Evolutionary conservation across 164 flowering plant genomes (phyloP).

Genomic region (Cinnamomum micranthum): DNA sequence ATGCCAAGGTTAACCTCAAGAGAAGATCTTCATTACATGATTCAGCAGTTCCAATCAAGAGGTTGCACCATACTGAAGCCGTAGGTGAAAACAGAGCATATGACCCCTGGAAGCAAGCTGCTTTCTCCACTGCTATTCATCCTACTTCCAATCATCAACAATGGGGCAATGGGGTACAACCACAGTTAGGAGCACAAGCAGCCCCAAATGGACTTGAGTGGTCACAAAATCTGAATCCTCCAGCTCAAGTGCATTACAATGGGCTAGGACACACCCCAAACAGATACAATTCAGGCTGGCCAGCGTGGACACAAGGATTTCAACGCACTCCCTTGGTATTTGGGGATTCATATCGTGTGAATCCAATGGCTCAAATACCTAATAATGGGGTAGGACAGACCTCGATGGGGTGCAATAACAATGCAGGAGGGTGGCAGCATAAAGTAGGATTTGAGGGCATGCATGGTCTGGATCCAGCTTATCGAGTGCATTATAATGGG

Average conservation of each 20-base stretch:
- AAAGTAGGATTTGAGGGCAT: not conserved
- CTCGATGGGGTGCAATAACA: not conserved
- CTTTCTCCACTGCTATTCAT: not conserved
- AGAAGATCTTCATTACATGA: conserved; percentile 18
- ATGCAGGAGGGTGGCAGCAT: not conserved
- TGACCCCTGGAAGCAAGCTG: not conserved
- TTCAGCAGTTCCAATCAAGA: conserved; percentile 12
- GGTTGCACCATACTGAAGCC: conserved; percentile 9
- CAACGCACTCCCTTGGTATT: not conserved
- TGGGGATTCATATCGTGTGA: not conserved
- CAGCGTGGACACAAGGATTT: not conserved
- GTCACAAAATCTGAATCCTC: conserved; percentile 1
- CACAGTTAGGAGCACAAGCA: not conserved
- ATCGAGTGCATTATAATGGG: not conserved
- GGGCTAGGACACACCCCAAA: not conserved
- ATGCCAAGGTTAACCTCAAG: conserved; percentile 7
- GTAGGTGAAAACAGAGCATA: not conserved
- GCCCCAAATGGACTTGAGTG: not conserved
- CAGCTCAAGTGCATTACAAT: not conserved
- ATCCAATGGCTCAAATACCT: not conserved
- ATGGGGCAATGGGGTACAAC: not conserved
- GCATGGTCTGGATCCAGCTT: not conserved
- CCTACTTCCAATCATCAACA: not conserved
- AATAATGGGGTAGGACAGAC: not conserved
- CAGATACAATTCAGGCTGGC: not conserved